Evolutionary conservation across 2,329 filamentous ascomycete species (phyloP), one percentile per base, ranked within the genome.

Genomic region (Canariomyces notabilis): DNA sequence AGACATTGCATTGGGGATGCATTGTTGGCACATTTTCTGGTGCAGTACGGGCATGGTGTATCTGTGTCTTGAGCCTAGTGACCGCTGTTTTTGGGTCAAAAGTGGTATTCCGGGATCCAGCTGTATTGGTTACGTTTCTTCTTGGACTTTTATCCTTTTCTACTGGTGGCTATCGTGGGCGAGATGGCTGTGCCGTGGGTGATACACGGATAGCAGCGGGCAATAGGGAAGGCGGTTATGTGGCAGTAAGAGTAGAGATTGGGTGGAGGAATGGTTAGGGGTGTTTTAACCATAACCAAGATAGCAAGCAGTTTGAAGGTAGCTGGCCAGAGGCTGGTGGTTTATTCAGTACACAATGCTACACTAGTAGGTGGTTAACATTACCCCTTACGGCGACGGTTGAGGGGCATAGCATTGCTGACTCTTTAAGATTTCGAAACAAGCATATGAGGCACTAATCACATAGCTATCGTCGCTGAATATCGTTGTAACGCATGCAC

Each of bases 1-100:
- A 52, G 53, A 43, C 14, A 12, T 23, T 12, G 22, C 14, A 19
- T n/a, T 32, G 34, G 26, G 18, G 20, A 37, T 39, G 35, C 29
- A 22, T 45, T 37, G 19, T 29, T 38, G 36, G 37, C 15, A 12
- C 15, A 23, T 35, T 35, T 18, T 37, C 23, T n/a, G 35, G 36
- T 20, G 12, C 34, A 21, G 8, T 12, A 11, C 26, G 4, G 26
- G 29, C 23, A 38, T 35, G 20, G 37, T 49, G 34, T 49, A 41
- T 38, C 21, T 42, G n/a, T 48, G 26, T 33, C 38, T 19, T 31
- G 44, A 26, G 34, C 33, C 29, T 19, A 16, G 20, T 26, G 14
- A 32, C 34, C 34, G 21, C n/a, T 42, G 6, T n/a, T 42, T 36
- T 16, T 20, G 19, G 18, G 39, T 31, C 39, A 38, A 47, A 47